These are phyloP conservation scores for Blastobotrys chiropterorum DNA, from an alignment of 805 yeast species.

Conservation along the genomic window DNA sequence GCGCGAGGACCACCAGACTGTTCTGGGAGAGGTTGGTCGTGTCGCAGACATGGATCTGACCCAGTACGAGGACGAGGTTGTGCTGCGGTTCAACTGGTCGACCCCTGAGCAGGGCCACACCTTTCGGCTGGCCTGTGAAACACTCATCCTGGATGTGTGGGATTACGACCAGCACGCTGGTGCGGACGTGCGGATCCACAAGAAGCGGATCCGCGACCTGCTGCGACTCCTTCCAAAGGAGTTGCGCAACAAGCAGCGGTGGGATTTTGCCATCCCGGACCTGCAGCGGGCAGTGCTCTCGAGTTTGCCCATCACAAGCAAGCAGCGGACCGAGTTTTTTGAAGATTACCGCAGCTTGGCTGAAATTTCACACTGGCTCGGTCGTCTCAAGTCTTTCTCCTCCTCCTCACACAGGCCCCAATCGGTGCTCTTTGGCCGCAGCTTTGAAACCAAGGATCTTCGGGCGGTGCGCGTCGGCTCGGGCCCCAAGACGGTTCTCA, in stretches of 20 bases:
- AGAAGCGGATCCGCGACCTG: constrained; percentile 17
- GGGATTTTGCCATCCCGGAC: constrained; percentile 21
- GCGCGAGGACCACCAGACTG: neutral
- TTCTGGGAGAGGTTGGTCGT: neutral
- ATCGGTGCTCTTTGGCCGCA: constrained; percentile 61
- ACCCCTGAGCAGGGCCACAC: constrained; percentile 15
- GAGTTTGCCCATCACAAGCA: constrained; percentile 18
- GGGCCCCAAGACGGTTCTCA: constrained; percentile 42
- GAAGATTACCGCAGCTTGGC: constrained; percentile 60
- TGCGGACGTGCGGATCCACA: constrained; percentile 22
- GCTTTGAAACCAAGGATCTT: constrained; percentile 67
- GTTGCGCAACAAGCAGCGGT: constrained; percentile 16
- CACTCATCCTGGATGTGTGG: constrained; percentile 25
- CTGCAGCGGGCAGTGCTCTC: constrained; percentile 24
- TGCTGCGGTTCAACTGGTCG: constrained; percentile 37
- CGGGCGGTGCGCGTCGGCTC: constrained; percentile 55
- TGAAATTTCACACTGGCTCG: constrained; percentile 69
- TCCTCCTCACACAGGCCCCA: too few species aligned
- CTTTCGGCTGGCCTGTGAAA: constrained; percentile 21
- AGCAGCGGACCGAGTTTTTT: constrained; percentile 45
- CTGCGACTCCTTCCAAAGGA: constrained; percentile 19
- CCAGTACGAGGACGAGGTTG: constrained; percentile 39
- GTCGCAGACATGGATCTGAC: constrained; percentile 18
- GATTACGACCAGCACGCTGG: constrained; percentile 2
- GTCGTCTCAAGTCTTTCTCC: constrained; percentile 47